Percentiles rank a stretch among this genome's conserved stretches.
Conservation (phyloP, 1,284 basidiomycete species). For the Exobasidium cylindrosporum region DNA sequence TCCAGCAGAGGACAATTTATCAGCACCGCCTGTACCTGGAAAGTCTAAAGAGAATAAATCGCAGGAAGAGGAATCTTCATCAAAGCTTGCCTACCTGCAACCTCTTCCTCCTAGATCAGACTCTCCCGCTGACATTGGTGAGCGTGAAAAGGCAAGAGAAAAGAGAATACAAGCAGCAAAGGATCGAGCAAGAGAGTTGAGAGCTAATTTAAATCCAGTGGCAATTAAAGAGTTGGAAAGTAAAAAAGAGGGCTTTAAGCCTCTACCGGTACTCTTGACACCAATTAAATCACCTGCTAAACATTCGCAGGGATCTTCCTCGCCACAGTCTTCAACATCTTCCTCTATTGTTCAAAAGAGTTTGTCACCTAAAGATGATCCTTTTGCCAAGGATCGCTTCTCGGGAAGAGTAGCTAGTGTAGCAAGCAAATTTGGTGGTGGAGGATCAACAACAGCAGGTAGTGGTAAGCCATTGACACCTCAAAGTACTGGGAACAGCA, state of each 20-base stretch:
- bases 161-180: slow-evolving; percentile 15
- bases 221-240: background rate
- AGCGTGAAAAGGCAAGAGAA: slow-evolving; percentile 12
- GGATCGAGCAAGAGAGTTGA: slow-evolving; percentile 12
- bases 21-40: background rate
- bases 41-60: background rate
- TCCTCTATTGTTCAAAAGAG: background rate
- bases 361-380: no score
- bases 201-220: slow-evolving; percentile 14
- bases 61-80: background rate
- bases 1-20: background rate
- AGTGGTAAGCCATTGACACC: slow-evolving; percentile 9
- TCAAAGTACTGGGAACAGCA: slow-evolving; percentile 13
- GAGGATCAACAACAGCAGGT: slow-evolving; percentile 6
- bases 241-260: background rate
- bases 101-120: background rate
- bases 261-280: background rate
- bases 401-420: slow-evolving; percentile 39
- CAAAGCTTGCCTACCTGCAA: background rate
- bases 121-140: background rate
- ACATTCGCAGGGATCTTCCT: background rate
- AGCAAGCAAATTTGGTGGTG: slow-evolving; percentile 34
- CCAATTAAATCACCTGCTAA: background rate
- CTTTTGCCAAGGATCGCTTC: slow-evolving; percentile 38
- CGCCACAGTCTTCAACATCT: background rate